Base-by-base conservation (phyloP, 441 rosid species). In the Omphalea diandra region DNA sequence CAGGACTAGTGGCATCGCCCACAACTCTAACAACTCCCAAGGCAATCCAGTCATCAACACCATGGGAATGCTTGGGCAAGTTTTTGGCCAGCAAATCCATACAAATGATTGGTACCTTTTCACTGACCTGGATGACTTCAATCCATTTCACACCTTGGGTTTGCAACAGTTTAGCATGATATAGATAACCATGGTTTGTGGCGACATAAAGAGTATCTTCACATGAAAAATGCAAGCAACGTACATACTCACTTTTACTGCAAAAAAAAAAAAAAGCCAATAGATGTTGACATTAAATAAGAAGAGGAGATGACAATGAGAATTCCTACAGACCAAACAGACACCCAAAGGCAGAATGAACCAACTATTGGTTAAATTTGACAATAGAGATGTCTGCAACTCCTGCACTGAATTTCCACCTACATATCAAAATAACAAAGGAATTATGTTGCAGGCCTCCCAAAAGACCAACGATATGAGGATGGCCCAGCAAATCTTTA, bases 231-330 rank as follows among this genome's bases (percentile, higher is more conserved):
- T 29, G 79, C 88, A 95, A 79, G 79, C 89, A 88, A 11, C 99
- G 96, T 33, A 95, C 91, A 75, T 92, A 95, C 82, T 95, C 99
- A 75, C 98, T 92, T 86, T 90, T 92, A 84, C 98, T 95, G 97
- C 86, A 85, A 70, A 69, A 76, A 72, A 74, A 69, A 44, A 66
- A 60, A 70, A 46, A 72, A 69, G 63, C 68, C 57, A 63, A 15
- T 71, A 50, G 44, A 32, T 38, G 46, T 41, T 15, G 18, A 50
- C 4, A 24, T 7, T 53, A 59, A 15, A 63, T 5, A 67, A n/a
- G 26, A 55, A 44, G 47, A 46, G 26, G 43, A 20, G 14, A 52
- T n/a, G 44, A 38, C 32, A 33, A 67, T 22, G 53, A 43, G 63
- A 65, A 79, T 27, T 68, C 29, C 56, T 57, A 38, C 6, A 69